Percentiles rank a stretch among this genome's conserved stretches.
These are phyloP conservation scores for Rhizophora apiculata DNA, from an alignment of 345 rosid genomes.

Conservation along the genomic window DNA sequence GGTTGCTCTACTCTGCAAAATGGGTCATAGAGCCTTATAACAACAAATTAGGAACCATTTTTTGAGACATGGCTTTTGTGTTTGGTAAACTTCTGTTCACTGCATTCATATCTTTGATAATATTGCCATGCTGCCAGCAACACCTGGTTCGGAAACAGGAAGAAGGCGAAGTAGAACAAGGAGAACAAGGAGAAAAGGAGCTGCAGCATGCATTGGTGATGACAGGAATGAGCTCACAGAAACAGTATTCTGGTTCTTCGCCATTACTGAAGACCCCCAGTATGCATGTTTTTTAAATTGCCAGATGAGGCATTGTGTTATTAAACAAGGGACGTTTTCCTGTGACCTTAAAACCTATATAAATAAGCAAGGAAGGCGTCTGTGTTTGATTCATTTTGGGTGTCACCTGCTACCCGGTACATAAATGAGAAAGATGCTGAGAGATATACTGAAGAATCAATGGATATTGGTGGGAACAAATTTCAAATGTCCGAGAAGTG, in stretches of 20 bases:
- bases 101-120: slow-evolving; percentile 73
- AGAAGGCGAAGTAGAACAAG: slow-evolving; percentile 32
- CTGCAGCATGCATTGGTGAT: slow-evolving; percentile 46
- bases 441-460: no score
- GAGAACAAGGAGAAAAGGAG: slow-evolving; percentile 11
- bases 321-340: no score
- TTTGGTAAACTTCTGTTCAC: slow-evolving; percentile 20
- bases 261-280: no score
- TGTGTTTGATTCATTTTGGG: no score
- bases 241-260: neutral
- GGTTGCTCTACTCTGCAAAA: neutral
- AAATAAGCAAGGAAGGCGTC: no score
- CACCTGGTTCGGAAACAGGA: slow-evolving; percentile 34
- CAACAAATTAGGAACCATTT: neutral
- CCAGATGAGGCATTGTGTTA: no score
- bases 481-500: no score
- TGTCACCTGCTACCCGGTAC: no score
- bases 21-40: neutral
- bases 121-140: slow-evolving; percentile 57
- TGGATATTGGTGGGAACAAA: no score
- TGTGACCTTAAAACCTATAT: no score
- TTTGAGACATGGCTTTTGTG: neutral
- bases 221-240: slow-evolving; percentile 12
- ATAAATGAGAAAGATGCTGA: no score
- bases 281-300: no score